A percentile compares a stretch with the other conserved stretches of the same genome.
phyloP scores from a whole-genome alignment of 1,284 basidiomycete species.

The Rhodotorula sp. region DNA sequence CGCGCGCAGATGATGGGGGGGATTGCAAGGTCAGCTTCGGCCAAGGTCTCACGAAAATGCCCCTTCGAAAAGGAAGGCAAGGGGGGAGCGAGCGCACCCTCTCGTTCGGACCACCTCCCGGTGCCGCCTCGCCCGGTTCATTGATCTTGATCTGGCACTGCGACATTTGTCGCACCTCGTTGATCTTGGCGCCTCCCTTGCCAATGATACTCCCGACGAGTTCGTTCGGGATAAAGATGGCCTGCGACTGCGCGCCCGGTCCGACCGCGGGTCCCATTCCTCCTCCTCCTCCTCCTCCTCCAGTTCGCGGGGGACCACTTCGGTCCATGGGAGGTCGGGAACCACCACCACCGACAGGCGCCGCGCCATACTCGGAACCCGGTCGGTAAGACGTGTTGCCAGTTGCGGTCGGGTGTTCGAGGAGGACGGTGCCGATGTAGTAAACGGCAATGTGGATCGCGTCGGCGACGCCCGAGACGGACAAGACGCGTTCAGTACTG shows the following conservation, averaged over 20 bases:
- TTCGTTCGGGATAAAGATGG: conserved; percentile 98
- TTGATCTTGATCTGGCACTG: conserved; percentile 94
- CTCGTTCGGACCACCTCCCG: conserved; percentile 64
- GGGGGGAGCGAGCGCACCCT: conserved; percentile 49
- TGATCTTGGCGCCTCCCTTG: conserved; percentile 97
- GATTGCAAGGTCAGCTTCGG: no score
- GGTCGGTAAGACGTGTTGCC: conserved; percentile 50
- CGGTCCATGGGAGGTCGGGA: conserved; percentile 1
- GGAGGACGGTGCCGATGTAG: conserved; percentile 52
- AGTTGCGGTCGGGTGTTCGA: conserved; percentile 49
- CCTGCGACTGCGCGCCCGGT: conserved; percentile 77
- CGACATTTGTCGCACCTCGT: conserved; percentile 93
- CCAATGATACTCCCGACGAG: conserved; percentile 88
- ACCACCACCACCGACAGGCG: conserved; percentile 5
- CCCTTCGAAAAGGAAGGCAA: not conserved
- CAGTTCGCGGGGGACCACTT: conserved; percentile 17
- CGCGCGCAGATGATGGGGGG: not conserved
- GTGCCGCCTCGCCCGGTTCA: conserved; percentile 78
- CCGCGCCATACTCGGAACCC: conserved; percentile 17
- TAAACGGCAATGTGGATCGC: conserved; percentile 96
- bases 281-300: conserved; percentile 36
- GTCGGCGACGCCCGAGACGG: conserved; percentile 98
- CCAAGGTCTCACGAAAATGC: no score
- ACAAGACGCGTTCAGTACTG: conserved; percentile 97
- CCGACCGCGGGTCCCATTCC: conserved; percentile 53